Evolutionary conservation across 805 yeast genomes (phyloP).

Genomic region (Candida insectalens): DNA sequence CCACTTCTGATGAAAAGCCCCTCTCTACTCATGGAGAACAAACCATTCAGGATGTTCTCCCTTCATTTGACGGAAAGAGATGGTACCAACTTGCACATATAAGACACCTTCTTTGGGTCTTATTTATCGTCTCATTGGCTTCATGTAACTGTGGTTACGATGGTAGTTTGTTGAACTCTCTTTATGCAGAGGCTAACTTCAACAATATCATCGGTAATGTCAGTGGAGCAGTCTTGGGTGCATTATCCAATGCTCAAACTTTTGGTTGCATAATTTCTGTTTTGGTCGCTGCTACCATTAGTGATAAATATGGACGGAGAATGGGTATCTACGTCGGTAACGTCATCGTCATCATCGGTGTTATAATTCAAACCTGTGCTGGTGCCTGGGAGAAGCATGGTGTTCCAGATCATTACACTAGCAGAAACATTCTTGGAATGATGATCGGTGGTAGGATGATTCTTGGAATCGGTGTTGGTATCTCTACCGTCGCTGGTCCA

Average conservation of each 20-base stretch:
- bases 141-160: slow-evolving; percentile 27
- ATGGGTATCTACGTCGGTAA: slow-evolving; percentile 12
- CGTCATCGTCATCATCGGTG: slow-evolving; percentile 16
- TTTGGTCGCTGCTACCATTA: slow-evolving; percentile 1
- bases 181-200: slow-evolving; percentile 37
- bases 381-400: slow-evolving; percentile 31
- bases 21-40: neutral
- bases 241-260: slow-evolving; percentile 30
- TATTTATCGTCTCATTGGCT: slow-evolving; percentile 5
- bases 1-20: neutral
- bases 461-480: slow-evolving; percentile 21
- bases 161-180: slow-evolving; percentile 40
- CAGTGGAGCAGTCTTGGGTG: slow-evolving; percentile 30
- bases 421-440: slow-evolving; percentile 17
- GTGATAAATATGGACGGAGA: slow-evolving; percentile 14
- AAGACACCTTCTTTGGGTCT: neutral
- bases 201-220: slow-evolving; percentile 29
- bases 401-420: neutral
- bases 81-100: slow-evolving; percentile 3
- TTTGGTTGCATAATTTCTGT: slow-evolving; percentile 24
- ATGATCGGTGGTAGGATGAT: slow-evolving; percentile 24
- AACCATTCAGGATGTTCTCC: slow-evolving; percentile 1
- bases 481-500: slow-evolving; percentile 18
- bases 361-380: slow-evolving; percentile 24
- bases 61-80: slow-evolving; percentile 1